Percentiles rank a stretch among this genome's conserved stretches.
phyloP scores from a whole-genome alignment of 495 filamentous ascomycete species.

The Aspergillus sclerotiicarbonarius region DNA sequence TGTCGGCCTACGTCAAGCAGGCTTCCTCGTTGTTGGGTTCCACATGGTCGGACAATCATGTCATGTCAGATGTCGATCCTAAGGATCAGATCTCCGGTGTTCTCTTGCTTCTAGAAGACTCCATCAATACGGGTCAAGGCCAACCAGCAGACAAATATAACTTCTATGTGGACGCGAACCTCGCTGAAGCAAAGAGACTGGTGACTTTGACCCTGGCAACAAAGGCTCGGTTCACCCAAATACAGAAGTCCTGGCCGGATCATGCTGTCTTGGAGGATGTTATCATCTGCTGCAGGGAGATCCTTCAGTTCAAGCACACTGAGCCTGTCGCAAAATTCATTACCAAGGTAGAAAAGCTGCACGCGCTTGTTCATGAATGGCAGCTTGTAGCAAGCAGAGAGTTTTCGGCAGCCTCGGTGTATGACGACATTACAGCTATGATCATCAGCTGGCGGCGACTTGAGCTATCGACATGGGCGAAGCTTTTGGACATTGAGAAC shows the following conservation, averaged over 20 bases:
- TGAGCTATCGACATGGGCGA: slow-evolving; percentile 88
- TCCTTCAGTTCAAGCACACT: slow-evolving; percentile 71
- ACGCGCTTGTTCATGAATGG: slow-evolving; percentile 85
- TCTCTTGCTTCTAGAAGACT: slow-evolving; percentile 60
- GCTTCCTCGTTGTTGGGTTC: slow-evolving; percentile 39
- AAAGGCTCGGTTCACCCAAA: slow-evolving; percentile 64
- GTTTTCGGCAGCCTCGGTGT: slow-evolving; percentile 65
- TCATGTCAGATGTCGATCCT: slow-evolving; percentile 37
- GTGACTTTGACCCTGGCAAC: slow-evolving; percentile 62
- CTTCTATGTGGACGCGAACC: slow-evolving; percentile 82
- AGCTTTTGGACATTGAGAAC: slow-evolving; percentile 81
- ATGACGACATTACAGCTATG: slow-evolving; percentile 69
- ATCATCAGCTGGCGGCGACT: slow-evolving; percentile 86
- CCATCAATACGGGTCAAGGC: slow-evolving; percentile 41
- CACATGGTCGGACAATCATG: slow-evolving; percentile 33
- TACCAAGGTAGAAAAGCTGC: slow-evolving; percentile 78
- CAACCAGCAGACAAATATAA: slow-evolving; percentile 58
- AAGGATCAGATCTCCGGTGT: slow-evolving; percentile 62
- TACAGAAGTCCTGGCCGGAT: slow-evolving; percentile 69
- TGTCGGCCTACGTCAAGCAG: slow-evolving; percentile 39
- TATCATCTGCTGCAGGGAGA: slow-evolving; percentile 65
- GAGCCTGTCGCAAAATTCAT: slow-evolving; percentile 85
- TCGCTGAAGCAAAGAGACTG: slow-evolving; percentile 68
- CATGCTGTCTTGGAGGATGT: slow-evolving; percentile 76
- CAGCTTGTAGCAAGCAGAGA: slow-evolving; percentile 81